Conservation (phyloP, 192 early-diverging fungal species). For the Pecoramyces ruminantium region DNA sequence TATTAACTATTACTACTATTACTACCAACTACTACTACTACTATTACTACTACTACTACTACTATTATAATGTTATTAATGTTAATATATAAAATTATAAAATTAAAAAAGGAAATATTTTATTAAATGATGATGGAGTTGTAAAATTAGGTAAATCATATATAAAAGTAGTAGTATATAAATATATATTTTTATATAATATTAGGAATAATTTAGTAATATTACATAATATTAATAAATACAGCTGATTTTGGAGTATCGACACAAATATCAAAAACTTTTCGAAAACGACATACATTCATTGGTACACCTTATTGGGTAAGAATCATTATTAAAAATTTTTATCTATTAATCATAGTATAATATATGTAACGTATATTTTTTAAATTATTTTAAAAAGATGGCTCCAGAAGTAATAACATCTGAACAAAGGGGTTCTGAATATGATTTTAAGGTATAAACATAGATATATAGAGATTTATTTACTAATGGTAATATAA, state of each 20-base stretch:
- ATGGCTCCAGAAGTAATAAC: slow-evolving; percentile 9
- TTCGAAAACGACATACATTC: slow-evolving; percentile 5
- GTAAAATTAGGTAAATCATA: slow-evolving; percentile 7
- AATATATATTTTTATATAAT: too few species aligned
- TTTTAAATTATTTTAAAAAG: neutral
- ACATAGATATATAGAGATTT: too few species aligned
- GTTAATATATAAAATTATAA: too few species aligned
- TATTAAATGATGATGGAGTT: slow-evolving; percentile 9
- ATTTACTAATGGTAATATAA: too few species aligned
- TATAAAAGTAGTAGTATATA: neutral
- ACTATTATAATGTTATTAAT: too few species aligned
- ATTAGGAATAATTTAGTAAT: too few species aligned
- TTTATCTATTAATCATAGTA: too few species aligned
- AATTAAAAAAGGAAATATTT: slow-evolving; percentile 8
- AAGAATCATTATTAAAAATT: neutral
- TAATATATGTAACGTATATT: too few species aligned
- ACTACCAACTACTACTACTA: too few species aligned
- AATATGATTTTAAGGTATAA: slow-evolving; percentile 6
- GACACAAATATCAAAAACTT: slow-evolving; percentile 5
- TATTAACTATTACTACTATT: too few species aligned
- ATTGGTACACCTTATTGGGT: slow-evolving; percentile 7
- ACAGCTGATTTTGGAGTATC: slow-evolving; percentile 10
- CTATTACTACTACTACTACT: too few species aligned
- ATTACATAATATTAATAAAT: neutral
- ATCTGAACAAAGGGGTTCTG: neutral